phyloP scores from a whole-genome alignment of 108 stramenopile species.

The Heterococcus sp. region DNA sequence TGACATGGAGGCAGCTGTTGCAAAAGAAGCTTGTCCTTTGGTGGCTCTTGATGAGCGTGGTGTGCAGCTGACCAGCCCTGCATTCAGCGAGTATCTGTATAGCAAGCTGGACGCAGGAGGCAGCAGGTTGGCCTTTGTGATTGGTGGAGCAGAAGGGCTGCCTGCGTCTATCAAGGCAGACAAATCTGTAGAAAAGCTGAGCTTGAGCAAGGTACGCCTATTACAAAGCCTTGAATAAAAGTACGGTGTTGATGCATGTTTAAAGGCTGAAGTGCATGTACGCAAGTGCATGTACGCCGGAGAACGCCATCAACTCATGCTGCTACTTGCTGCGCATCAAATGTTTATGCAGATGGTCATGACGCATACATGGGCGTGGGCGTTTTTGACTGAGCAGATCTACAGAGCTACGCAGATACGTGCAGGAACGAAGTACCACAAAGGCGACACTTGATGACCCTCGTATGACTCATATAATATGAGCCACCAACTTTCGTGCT shows the following conservation, averaged over 20 bases:
- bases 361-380: conserved; percentile 4
- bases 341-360: not conserved
- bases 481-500: not conserved
- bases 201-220: not conserved
- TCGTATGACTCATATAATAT: too few relatives aligned
- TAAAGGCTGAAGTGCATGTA: too few relatives aligned
- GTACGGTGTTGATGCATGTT: not conserved
- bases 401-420: conserved; percentile 19
- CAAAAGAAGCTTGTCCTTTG: not conserved
- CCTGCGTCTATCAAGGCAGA: not conserved
- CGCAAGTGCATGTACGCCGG: too few relatives aligned
- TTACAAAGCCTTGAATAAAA: not conserved
- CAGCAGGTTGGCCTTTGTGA: not conserved
- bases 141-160: not conserved
- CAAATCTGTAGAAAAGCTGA: not conserved
- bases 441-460: too few relatives aligned
- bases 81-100: not conserved
- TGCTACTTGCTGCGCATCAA: not conserved
- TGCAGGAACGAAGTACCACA: conserved; percentile 12
- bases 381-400: conserved; percentile 6
- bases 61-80: not conserved
- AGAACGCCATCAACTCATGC: not conserved
- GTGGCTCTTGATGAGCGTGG: not conserved
- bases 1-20: not conserved
- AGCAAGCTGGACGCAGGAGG: not conserved